Base-by-base conservation (phyloP, 768 basidiomycete genomes). In the Rhodotorula graminis region DNA sequence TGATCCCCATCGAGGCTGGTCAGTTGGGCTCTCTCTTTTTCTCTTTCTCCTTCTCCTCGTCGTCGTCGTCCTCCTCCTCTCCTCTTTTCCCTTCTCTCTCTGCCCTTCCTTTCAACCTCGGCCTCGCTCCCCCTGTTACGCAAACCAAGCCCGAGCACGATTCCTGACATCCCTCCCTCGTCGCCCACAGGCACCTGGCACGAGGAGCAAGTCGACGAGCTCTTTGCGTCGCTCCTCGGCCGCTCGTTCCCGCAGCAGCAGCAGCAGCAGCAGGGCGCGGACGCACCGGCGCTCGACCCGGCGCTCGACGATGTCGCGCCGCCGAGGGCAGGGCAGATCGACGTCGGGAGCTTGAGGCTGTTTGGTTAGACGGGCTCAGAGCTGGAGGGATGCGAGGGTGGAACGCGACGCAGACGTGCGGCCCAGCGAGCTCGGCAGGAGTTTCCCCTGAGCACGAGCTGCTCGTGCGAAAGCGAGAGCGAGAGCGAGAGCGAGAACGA, bases 121-220 rank as follows among this genome's bases (percentile, higher is more conserved):
- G 5, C 4, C 37, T 37, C 37, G 37, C 9, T 37, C 37, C 37
- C 37, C 37, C 37, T 37, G 37, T n/a, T n/a, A n/a, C n/a, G n/a
- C 37, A 37, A 9, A 37, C 37, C 5, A 37, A 9, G 37, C 37
- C 9, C 37, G 37, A 37, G 10, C 7, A 21, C 12, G 31, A 1
- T 33, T 2, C 25, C 57, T 58, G 57, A 58, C 37, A 11, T 27
- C 44, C 44, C 15, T 15, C 37, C 19, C 25, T 21, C 21, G 44
- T 2, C 25, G 15, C 59, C n/a, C 14, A 74, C 76, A 29, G 80
- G 83, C 23, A 70, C 80, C 31, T 99, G 96, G 96, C 92, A 95
- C 74, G 93, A 97, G 71, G 92, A 93, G 78, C 96, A 98, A 82
- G 86, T 93, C 65, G 94, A 99, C 79, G 95, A 98, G 80, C 82